A percentile compares a stretch with the other conserved stretches of the same genome.
These are phyloP conservation scores for Tulasnella calospora DNA, from an alignment of 768 basidiomycete species.

Conservation along the genomic window DNA sequence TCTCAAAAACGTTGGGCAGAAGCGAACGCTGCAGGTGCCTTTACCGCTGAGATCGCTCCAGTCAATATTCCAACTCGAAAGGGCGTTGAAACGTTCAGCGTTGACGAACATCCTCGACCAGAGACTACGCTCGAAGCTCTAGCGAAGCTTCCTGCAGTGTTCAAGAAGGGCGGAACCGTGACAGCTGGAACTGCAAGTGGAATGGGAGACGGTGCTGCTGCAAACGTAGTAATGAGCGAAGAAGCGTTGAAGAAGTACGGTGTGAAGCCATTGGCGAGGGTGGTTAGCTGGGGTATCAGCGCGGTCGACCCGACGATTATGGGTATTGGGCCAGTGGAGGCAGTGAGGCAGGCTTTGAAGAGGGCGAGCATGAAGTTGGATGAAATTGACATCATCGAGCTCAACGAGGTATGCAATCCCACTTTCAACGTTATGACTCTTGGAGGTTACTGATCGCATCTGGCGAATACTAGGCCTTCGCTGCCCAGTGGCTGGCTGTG, in stretches of 20 bases:
- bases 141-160: slow-evolving; percentile 36
- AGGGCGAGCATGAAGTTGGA: slow-evolving; percentile 32
- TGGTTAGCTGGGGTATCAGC: slow-evolving; percentile 39
- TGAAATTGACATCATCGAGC: slow-evolving; percentile 40
- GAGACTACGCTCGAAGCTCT: slow-evolving; percentile 36
- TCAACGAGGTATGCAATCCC: slow-evolving; percentile 32
- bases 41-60: slow-evolving; percentile 28
- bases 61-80: slow-evolving; percentile 25
- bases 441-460: too few relatives aligned
- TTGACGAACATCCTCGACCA: slow-evolving; percentile 40
- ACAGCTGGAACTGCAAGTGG: slow-evolving; percentile 40
- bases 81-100: slow-evolving; percentile 24
- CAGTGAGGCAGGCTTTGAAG: slow-evolving; percentile 31
- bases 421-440: background rate
- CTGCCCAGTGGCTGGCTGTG: slow-evolving; percentile 40
- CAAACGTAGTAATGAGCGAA: slow-evolving; percentile 41
- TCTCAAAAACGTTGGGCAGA: slow-evolving; percentile 38
- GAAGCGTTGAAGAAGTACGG: slow-evolving; percentile 35
- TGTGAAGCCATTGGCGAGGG: slow-evolving; percentile 38
- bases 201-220: slow-evolving; percentile 41
- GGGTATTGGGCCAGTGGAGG: slow-evolving; percentile 41
- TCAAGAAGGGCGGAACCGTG: slow-evolving; percentile 38
- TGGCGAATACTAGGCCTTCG: slow-evolving; percentile 36
- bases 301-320: slow-evolving; percentile 42
- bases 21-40: slow-evolving; percentile 23